phyloP scores from a whole-genome alignment of 768 basidiomycete species.

The Collybia mongolica region DNA sequence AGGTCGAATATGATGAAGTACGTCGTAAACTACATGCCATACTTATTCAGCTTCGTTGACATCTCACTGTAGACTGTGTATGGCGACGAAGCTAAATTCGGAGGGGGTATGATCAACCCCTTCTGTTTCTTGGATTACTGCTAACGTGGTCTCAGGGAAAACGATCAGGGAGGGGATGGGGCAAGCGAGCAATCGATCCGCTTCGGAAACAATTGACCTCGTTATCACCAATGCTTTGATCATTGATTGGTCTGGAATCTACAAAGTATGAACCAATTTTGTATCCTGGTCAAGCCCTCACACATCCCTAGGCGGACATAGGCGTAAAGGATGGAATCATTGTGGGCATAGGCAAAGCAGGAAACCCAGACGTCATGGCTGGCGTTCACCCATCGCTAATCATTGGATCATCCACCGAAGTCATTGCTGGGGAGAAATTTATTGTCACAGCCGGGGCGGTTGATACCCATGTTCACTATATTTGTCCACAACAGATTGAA shows the following conservation, averaged over 20 bases:
- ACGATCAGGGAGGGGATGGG: conserved; percentile 97
- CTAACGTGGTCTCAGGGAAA: conserved; percentile 57
- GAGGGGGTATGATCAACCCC: conserved; percentile 61
- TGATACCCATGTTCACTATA: conserved; percentile 92
- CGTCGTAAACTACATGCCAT: conserved; percentile 6
- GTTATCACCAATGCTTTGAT: conserved; percentile 96
- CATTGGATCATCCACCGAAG: conserved; percentile 91
- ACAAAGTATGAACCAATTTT: conserved; percentile 58
- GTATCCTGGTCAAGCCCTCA: background rate
- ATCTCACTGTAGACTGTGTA: conserved; percentile 62
- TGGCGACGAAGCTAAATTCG: conserved; percentile 98
- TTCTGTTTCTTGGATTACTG: background rate
- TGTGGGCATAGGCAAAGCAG: conserved; percentile 92
- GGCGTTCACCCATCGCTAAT: conserved; percentile 73
- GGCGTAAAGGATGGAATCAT: conserved; percentile 86
- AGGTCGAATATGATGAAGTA: conserved; percentile 86
- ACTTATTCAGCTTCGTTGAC: background rate
- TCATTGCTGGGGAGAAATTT: conserved; percentile 92
- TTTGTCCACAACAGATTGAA: conserved; percentile 88
- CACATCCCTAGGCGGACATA: conserved; percentile 76
- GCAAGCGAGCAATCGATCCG: conserved; percentile 73
- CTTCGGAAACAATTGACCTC: conserved; percentile 75
- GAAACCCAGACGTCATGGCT: conserved; percentile 93
- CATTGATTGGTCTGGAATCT: conserved; percentile 93
- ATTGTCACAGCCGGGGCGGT: conserved; percentile 93